Evolutionary conservation across 805 yeast species (phyloP).

Genomic region (Kluyveromyces siamensis): DNA sequence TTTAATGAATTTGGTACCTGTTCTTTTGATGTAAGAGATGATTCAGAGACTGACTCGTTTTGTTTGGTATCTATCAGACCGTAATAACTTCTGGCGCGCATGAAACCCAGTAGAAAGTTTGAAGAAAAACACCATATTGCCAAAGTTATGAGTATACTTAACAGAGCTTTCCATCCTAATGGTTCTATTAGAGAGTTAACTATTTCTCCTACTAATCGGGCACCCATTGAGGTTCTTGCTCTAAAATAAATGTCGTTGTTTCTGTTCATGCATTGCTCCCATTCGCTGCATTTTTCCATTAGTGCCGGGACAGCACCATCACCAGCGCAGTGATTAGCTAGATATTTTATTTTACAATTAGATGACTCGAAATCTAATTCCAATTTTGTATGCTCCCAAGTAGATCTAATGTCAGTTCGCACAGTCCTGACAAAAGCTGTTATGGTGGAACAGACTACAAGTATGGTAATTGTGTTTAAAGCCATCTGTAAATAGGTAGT

Average conservation of each 20-base stretch:
- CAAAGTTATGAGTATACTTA: conserved; percentile 33
- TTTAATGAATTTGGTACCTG: too few relatives aligned
- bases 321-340: conserved; percentile 49
- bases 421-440: conserved; percentile 40
- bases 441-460: conserved; percentile 37
- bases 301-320: conserved; percentile 50
- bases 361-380: conserved; percentile 43
- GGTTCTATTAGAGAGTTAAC: conserved; percentile 61
- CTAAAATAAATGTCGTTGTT: conserved; percentile 33
- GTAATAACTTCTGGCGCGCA: conserved; percentile 42
- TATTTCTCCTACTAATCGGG: conserved; percentile 53
- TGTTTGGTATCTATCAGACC: conserved; percentile 11
- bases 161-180: conserved; percentile 49
- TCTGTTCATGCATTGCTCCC: conserved; percentile 61
- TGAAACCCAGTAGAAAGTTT: conserved; percentile 59
- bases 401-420: conserved; percentile 42
- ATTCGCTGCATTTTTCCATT: conserved; percentile 44
- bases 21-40: background rate
- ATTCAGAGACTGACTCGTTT: background rate
- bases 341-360: conserved; percentile 42
- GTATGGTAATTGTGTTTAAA: conserved; percentile 39
- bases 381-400: conserved; percentile 39
- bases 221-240: conserved; percentile 49
- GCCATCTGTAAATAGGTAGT: conserved; percentile 54
- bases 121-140: conserved; percentile 45